Percentiles rank a stretch among this genome's conserved stretches.
Conservation (phyloP, 441 rosid genomes). For the Euphorbia schlechtendalii region DNA sequence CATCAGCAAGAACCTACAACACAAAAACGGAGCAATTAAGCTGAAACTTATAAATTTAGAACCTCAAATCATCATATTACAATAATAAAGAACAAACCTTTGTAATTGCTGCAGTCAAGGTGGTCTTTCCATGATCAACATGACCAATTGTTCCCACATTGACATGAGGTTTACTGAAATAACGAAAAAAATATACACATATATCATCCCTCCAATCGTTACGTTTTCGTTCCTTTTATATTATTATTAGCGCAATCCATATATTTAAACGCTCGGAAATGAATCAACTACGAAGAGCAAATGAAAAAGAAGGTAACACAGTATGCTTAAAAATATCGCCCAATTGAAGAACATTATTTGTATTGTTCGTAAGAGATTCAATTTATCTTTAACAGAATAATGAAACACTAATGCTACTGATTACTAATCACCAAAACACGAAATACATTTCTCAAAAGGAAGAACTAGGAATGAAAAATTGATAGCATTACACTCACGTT, state of each 20-base stretch:
- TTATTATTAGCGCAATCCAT: not conserved
- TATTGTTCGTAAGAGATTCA: too few relatives aligned
- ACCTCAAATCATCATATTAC: not conserved
- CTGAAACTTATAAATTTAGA: not conserved
- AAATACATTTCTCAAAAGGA: not conserved
- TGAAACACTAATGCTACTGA: too few relatives aligned
- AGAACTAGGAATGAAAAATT: not conserved
- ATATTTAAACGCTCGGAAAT: not conserved
- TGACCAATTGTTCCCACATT: conserved; percentile 98
- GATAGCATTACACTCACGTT: conserved; percentile 40
- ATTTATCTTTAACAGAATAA: too few relatives aligned
- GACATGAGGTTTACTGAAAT: conserved; percentile 86
- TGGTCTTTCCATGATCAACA: conserved; percentile 98
- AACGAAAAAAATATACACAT: not conserved
- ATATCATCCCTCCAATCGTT: too few relatives aligned
- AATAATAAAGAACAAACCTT: conserved; percentile 33
- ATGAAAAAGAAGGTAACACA: too few relatives aligned
- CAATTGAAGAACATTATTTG: too few relatives aligned
- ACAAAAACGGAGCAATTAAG: not conserved
- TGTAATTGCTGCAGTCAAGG: conserved; percentile 97
- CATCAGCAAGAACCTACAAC: conserved; percentile 75
- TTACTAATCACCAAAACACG: not conserved
- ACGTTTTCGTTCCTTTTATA: too few relatives aligned
- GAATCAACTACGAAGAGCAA: too few relatives aligned
- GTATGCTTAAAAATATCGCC: not conserved